Percentiles rank a stretch among this genome's conserved stretches.
phyloP scores from a whole-genome alignment of 1,284 basidiomycete species.

The Peniophora sp. region DNA sequence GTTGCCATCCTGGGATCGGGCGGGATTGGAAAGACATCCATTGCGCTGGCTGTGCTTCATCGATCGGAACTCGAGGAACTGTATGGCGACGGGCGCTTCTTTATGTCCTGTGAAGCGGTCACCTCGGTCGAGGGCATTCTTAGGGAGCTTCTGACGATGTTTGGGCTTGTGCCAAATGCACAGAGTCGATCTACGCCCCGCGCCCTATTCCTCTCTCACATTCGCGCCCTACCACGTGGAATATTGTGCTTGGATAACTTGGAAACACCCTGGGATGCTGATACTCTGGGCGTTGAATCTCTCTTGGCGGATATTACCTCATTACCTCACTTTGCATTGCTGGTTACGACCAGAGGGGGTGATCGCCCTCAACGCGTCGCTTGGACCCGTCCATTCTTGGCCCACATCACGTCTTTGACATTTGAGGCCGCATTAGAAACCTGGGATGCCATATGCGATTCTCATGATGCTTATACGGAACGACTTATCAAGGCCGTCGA shows the following conservation, averaged over 20 bases:
- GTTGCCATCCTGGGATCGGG: constrained; percentile 24
- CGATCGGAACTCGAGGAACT: constrained; percentile 8
- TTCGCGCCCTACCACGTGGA: constrained; percentile 6
- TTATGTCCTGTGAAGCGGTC: constrained; percentile 20
- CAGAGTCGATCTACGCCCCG: not conserved
- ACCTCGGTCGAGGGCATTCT: constrained; percentile 15
- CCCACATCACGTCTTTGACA: constrained; percentile 1
- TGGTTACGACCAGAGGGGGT: constrained; percentile 6
- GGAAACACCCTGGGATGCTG: constrained; percentile 23
- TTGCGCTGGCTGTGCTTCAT: constrained; percentile 20
- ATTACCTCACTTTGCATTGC: not conserved
- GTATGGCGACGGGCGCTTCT: constrained; percentile 16
- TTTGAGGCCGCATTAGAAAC: constrained; percentile 4
- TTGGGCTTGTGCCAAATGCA: constrained; percentile 7
- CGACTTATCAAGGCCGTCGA: constrained; percentile 5
- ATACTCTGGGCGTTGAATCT: constrained; percentile 5
- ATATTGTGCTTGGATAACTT: constrained; percentile 26
- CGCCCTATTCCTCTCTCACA: constrained; percentile 6
- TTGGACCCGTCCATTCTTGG: constrained; percentile 5
- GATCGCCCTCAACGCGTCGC: constrained; percentile 2
- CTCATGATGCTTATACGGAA: constrained; percentile 1
- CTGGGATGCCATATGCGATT: constrained; percentile 3
- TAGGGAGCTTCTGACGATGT: constrained; percentile 11
- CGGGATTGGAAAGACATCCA: constrained; percentile 29
- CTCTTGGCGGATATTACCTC: constrained; percentile 5